Conservation (phyloP, 352 stramenopile species). For the Phytophthora sp. region DNA sequence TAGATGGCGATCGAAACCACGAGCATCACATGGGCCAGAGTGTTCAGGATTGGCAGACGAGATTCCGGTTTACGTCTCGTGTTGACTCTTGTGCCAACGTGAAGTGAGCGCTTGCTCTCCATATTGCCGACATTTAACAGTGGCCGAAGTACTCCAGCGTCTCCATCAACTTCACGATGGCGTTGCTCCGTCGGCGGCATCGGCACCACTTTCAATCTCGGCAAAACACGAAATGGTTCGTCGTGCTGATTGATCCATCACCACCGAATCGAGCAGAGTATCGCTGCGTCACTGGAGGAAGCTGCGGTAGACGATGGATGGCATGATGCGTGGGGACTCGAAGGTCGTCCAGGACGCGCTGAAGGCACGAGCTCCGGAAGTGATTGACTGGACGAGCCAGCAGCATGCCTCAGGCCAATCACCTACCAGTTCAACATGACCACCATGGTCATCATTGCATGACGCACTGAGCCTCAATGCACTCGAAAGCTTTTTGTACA, state of each 20-base stretch:
- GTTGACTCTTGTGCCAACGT: neutral
- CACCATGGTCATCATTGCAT: neutral
- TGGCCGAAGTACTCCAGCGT: slow-evolving; percentile 9
- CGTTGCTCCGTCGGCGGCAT: slow-evolving; percentile 26
- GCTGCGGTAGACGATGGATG: slow-evolving; percentile 5
- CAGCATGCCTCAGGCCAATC: slow-evolving; percentile 34
- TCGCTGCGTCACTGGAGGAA: slow-evolving; percentile 1
- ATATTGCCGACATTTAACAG: slow-evolving; percentile 10
- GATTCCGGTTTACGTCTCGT: neutral
- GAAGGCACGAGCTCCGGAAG: slow-evolving; percentile 35
- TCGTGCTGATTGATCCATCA: slow-evolving; percentile 9
- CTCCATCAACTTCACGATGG: neutral
- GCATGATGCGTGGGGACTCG: slow-evolving; percentile 13
- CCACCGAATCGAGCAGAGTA: slow-evolving; percentile 15
- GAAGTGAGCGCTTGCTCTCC: slow-evolving; percentile 1
- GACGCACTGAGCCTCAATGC: too few species aligned
- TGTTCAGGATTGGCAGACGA: slow-evolving; percentile 20
- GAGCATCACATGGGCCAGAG: slow-evolving; percentile 36
- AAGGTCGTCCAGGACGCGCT: slow-evolving; percentile 10
- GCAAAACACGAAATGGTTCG: slow-evolving; percentile 17
- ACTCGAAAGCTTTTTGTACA: too few species aligned
- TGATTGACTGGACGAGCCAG: slow-evolving; percentile 32
- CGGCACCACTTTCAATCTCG: too few species aligned
- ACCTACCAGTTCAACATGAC: slow-evolving; percentile 20
- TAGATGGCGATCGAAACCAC: slow-evolving; percentile 49